Base-by-base conservation (phyloP, 1,284 basidiomycete species). In the Anthracocystis panici-leucophaei region DNA sequence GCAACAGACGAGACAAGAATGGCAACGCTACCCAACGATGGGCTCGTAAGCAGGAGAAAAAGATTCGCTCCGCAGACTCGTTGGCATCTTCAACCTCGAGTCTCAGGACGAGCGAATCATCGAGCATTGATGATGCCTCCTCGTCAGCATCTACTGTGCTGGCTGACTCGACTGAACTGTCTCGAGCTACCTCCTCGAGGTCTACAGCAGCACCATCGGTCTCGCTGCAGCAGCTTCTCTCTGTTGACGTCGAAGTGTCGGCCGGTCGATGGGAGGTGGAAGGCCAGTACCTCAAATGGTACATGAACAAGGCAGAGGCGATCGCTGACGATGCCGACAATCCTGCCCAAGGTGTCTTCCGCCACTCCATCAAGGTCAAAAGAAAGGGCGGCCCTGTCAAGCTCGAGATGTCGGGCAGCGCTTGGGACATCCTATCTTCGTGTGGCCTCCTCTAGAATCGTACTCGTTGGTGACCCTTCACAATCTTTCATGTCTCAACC, bases 251-350 rank as follows among this genome's bases (percentile, higher is more conserved):
- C 14, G 50, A 78, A 21, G 89, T 91, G 1, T 92, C 91, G 3
- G 88, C 87, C 1, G 95, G 95, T 1, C 83, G 87, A 41, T 93
- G 89, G 87, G 88, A 88, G 66, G 87, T 93, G 9, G 87, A 89
- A 9, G 93, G 92, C 2, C 89, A 89, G 86, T 89, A 87, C 40
- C 84, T 98, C 57, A 88, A 88, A 75, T 98, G 95, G 95, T 94
- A 90, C 89, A 95, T 97, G 23, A 60, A 52, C 55, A 70, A 58
- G 35, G 52, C 65, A 16, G 58, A 74, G 29, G 71, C 71, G 16
- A 74, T 74, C 40, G 65, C 71, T 11, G 55, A 65, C 27, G 58
- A 74, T n/a, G 62, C 62, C 5, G 62, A 42, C 18, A 57, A 53
- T 14, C 50, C 57, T 27, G 27, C 66, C 38, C 29, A 67, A 14